phyloP scores from a whole-genome alignment of 2,329 filamentous ascomycete genomes.

The Apiospora aurea region DNA sequence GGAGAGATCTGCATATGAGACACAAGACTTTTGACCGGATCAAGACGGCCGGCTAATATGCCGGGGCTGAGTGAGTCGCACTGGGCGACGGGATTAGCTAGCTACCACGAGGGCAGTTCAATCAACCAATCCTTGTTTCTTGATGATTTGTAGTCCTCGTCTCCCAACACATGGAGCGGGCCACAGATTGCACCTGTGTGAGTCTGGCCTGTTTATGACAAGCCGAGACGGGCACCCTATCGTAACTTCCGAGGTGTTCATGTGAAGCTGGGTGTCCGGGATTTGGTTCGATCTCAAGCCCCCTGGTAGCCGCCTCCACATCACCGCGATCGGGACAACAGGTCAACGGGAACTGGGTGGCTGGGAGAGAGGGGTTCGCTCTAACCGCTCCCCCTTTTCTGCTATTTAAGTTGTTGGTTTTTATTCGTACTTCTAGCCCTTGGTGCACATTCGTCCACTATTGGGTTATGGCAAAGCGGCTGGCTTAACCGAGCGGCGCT shows the following conservation, averaged over 20 bases:
- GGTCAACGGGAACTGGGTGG: not conserved
- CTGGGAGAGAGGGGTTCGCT: not conserved
- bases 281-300: not conserved
- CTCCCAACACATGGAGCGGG: not conserved
- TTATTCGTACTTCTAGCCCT: not conserved
- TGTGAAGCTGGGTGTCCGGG: not conserved
- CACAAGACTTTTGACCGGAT: not conserved
- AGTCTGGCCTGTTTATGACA: not conserved
- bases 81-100: not conserved
- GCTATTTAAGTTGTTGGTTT: not conserved
- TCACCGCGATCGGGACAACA: not conserved
- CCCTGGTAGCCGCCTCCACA: slow-evolving; percentile 7
- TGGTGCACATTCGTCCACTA: not conserved
- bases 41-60: not conserved
- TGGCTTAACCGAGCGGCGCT: not conserved
- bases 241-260: not conserved
- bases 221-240: not conserved
- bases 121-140: not conserved
- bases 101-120: not conserved
- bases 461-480: not conserved
- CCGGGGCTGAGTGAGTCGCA: not conserved
- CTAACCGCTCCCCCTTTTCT: not conserved
- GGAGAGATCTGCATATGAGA: not conserved
- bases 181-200: not conserved
- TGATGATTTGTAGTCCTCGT: not conserved